Evolutionary conservation across 768 basidiomycete species (phyloP).

Genomic region (Boletus insuetus): DNA sequence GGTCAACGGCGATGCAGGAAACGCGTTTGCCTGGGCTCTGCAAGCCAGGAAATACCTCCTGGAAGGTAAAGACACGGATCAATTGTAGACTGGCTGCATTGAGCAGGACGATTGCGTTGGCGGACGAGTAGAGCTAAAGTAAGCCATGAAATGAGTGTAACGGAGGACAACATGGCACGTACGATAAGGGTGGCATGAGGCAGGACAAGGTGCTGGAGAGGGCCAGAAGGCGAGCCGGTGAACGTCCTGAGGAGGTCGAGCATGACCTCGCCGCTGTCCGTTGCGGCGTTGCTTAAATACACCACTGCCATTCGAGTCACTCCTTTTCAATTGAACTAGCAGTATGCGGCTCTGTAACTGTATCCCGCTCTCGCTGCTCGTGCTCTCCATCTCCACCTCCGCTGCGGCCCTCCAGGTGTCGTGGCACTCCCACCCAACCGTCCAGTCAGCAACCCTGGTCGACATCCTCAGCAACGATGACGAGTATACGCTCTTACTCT

Average conservation of each 20-base stretch:
- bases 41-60: constrained; percentile 74
- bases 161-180: constrained; percentile 25
- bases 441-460: constrained; percentile 60
- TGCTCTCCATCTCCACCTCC: constrained; percentile 13
- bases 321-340: too few relatives aligned
- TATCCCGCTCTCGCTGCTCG: constrained; percentile 36
- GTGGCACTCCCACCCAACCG: constrained; percentile 20
- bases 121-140: constrained; percentile 66
- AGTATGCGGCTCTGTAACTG: constrained; percentile 34
- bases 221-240: constrained; percentile 50
- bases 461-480: constrained; percentile 73
- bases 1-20: constrained; percentile 66
- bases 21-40: constrained; percentile 44
- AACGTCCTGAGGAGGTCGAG: constrained; percentile 46
- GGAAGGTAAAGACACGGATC: constrained; percentile 70
- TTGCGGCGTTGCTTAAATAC: constrained; percentile 9
- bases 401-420: constrained; percentile 23
- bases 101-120: constrained; percentile 66
- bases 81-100: constrained; percentile 66
- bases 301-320: too few relatives aligned
- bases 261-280: constrained; percentile 32
- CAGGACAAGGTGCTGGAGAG: constrained; percentile 57
- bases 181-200: constrained; percentile 59
- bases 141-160: not conserved
- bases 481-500: constrained; percentile 74